phyloP scores from a whole-genome alignment of 2,329 filamentous ascomycete species.

The Aspergillus piperis region DNA sequence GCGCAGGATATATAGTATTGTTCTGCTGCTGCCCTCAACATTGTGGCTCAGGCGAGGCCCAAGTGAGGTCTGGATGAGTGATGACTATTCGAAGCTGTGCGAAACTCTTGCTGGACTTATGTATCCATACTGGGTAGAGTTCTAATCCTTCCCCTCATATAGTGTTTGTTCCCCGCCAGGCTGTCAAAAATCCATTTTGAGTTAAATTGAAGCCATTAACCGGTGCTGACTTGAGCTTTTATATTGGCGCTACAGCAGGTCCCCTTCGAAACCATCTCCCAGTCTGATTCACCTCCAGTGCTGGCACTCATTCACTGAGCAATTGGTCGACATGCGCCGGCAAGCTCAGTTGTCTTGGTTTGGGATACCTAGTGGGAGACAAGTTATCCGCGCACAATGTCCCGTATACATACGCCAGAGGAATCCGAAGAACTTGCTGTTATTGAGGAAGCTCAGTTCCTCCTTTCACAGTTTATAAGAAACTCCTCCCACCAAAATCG shows the following conservation, averaged over 20 bases:
- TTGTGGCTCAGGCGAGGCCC: neutral
- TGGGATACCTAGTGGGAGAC: neutral
- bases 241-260: too few species aligned
- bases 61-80: neutral
- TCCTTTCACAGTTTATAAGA: conserved; percentile 31
- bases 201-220: neutral
- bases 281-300: neutral
- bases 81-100: neutral
- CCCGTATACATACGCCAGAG: neutral
- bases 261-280: too few species aligned
- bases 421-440: conserved; percentile 23
- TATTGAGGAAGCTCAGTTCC: conserved; percentile 23
- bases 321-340: neutral
- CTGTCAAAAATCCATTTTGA: neutral
- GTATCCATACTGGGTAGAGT: neutral
- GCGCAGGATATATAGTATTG: neutral
- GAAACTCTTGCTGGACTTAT: neutral
- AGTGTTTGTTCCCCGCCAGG: neutral
- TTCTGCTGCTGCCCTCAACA: neutral
- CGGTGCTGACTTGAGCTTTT: neutral
- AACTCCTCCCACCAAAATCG: conserved; percentile 12
- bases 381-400: neutral
- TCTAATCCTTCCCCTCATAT: neutral
- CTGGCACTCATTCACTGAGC: neutral
- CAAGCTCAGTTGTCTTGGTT: neutral